These are phyloP conservation scores for Crocinoboletus sp. DNA, from an alignment of 1,284 basidiomycete species.

Conservation along the genomic window DNA sequence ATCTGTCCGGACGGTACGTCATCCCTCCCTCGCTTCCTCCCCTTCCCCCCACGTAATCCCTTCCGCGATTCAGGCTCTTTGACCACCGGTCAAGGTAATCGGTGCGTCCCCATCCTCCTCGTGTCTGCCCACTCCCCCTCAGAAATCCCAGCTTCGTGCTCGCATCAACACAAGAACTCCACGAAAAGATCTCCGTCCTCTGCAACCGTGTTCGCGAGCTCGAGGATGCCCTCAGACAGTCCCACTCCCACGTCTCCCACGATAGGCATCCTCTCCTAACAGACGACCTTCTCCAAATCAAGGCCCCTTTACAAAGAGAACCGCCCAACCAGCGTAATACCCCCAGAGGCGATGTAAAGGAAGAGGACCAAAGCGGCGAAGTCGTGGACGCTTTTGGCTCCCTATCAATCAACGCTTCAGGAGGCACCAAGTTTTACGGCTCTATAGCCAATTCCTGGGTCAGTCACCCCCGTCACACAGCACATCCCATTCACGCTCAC, in stretches of 20 bases:
- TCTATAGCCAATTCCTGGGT: slow-evolving; percentile 77
- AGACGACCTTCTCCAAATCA: slow-evolving; percentile 66
- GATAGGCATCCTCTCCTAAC: slow-evolving; percentile 62
- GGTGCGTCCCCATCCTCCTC: slow-evolving; percentile 38
- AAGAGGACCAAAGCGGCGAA: slow-evolving; percentile 63
- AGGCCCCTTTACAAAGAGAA: slow-evolving; percentile 68
- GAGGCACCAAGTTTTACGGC: slow-evolving; percentile 68
- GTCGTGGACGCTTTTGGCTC: slow-evolving; percentile 76
- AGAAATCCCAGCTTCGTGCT: slow-evolving; percentile 59
- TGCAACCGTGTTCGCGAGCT: slow-evolving; percentile 69
- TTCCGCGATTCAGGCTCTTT: slow-evolving; percentile 48
- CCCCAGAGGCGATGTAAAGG: slow-evolving; percentile 35
- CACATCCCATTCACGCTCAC: too few relatives aligned
- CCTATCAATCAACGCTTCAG: slow-evolving; percentile 61
- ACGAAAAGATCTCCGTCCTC: slow-evolving; percentile 76
- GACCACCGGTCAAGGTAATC: slow-evolving; percentile 76
- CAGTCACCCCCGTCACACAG: slow-evolving; percentile 1
- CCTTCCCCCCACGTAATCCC: slow-evolving; percentile 21
- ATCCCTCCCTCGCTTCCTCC: slow-evolving; percentile 2
- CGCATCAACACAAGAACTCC: slow-evolving; percentile 75
- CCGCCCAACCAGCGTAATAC: slow-evolving; percentile 28
- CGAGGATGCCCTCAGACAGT: slow-evolving; percentile 63
- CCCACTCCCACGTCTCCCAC: slow-evolving; percentile 55
- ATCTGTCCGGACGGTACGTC: slow-evolving; percentile 56
- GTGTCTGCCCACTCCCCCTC: not conserved